Base-by-base conservation (phyloP, 192 early-diverging fungal genomes). In the Podila clonocystis region DNA sequence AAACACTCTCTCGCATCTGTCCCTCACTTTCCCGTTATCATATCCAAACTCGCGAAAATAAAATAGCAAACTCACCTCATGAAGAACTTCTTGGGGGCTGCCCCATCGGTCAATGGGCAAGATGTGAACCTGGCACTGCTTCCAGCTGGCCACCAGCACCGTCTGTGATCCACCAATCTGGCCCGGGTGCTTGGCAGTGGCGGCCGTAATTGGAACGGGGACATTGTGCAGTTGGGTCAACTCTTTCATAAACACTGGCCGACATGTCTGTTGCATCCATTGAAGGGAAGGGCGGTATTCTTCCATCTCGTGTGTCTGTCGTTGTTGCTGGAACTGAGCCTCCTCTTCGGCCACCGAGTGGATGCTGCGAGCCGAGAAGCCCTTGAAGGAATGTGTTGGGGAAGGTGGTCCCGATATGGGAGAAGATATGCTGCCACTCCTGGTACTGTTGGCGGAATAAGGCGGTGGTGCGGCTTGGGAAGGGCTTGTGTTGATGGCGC, bases 61-160 rank as follows among this genome's bases (percentile, higher is more conserved):
- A 15, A 69, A 60, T 30, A 20, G 20, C 5, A 24, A 22, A 24
- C 66, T 68, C 66, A 79, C 76, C 76, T 79, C 76, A 17, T 66
- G 63, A 36, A 79, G 70, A 22, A 79, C 76, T 5, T 79, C 76
- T 31, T 79, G 58, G 12, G 76, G 70, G 12, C 52, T 49, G 7
- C 76, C 76, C 76, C 76, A 79, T 36, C 76, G 64, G 36, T 79
- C 76, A 36, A 79, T 66, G 9, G 76, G 76, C 61, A 79, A 20
- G 59, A 79, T 26, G 17, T 79, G 76, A 52, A 79, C 70, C 45
- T 68, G 69, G 1, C 50, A 60, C 3, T 72, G 58, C 48, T 79
- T 79, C 70, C 70, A 79, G 19, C n/a, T 72, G 9, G 76, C 76
- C 19, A 79, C 48, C 41, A 70, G 70, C 5, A 79, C 76, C 50